Conservation (phyloP, 768 basidiomycete species). For the Mycena capillaripes region DNA sequence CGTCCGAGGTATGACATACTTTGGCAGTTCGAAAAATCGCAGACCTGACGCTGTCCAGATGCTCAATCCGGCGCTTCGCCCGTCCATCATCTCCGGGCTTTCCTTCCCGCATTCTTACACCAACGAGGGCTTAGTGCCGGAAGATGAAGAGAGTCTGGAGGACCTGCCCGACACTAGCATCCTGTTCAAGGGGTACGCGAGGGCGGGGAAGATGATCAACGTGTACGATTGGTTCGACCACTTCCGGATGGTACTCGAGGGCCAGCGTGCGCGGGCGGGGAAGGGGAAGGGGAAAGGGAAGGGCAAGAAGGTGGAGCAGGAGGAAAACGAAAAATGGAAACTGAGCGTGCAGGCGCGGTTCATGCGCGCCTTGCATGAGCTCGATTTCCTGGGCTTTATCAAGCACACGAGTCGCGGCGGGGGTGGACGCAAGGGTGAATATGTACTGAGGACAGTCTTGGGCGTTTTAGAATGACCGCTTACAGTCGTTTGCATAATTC, state of each 20-base stretch:
- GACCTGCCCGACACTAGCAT: slow-evolving; percentile 82
- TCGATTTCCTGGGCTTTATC: slow-evolving; percentile 85
- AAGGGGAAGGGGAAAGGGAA: slow-evolving; percentile 43
- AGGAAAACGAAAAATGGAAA: slow-evolving; percentile 65
- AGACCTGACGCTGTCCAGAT: slow-evolving; percentile 53
- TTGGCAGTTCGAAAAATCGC: background rate
- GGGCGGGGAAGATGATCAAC: slow-evolving; percentile 87
- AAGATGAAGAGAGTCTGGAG: slow-evolving; percentile 54
- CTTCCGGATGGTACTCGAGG: slow-evolving; percentile 77
- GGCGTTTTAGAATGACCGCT: slow-evolving; percentile 50
- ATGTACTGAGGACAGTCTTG: slow-evolving; percentile 78
- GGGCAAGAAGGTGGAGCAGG: slow-evolving; percentile 44
- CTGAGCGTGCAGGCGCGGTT: slow-evolving; percentile 83
- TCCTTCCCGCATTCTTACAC: slow-evolving; percentile 68
- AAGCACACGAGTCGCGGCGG: slow-evolving; percentile 67
- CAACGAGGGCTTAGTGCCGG: slow-evolving; percentile 24
- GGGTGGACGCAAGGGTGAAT: slow-evolving; percentile 77
- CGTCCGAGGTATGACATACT: slow-evolving; percentile 66
- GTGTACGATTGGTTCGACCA: slow-evolving; percentile 91
- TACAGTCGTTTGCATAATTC: too few species aligned
- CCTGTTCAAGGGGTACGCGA: slow-evolving; percentile 81
- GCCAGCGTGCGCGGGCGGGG: slow-evolving; percentile 54
- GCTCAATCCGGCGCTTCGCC: slow-evolving; percentile 78
- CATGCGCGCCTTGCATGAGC: slow-evolving; percentile 83
- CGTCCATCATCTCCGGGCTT: slow-evolving; percentile 72